phyloP scores from a whole-genome alignment of 2,329 filamentous ascomycete genomes.

The Venturia effusa region DNA sequence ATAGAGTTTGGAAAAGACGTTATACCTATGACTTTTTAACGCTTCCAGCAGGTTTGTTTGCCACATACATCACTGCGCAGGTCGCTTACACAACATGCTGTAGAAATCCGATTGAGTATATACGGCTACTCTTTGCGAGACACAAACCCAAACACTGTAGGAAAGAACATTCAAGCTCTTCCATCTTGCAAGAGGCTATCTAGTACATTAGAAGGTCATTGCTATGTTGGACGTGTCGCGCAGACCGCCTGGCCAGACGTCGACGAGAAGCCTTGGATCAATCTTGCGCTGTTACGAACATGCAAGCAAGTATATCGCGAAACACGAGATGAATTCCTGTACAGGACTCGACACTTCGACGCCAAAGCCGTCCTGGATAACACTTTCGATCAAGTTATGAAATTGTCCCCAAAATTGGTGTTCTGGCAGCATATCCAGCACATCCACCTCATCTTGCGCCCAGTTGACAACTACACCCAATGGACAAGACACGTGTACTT shows the following conservation, averaged over 20 bases:
- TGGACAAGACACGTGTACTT: not conserved
- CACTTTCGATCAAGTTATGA: not conserved
- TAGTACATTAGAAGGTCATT: not conserved
- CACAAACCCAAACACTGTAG: not conserved
- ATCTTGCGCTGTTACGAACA: not conserved
- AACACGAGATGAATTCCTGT: conserved; percentile 5
- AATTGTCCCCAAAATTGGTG: not conserved
- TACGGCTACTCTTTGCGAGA: not conserved
- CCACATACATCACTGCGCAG: not conserved
- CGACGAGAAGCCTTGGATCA: conserved; percentile 2
- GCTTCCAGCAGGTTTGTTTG: not conserved
- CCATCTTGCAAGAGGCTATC: not conserved
- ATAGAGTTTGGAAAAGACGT: not conserved
- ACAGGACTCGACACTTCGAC: not conserved
- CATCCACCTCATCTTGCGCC: not conserved
- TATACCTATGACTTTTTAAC: not conserved
- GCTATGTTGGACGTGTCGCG: not conserved
- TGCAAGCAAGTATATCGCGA: conserved; percentile 9
- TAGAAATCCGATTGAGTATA: not conserved
- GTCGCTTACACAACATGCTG: not conserved
- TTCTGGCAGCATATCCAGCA: conserved; percentile 9
- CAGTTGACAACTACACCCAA: not conserved
- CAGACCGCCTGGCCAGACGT: not conserved
- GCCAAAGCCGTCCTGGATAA: not conserved
- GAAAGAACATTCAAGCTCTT: not conserved